Evolutionary conservation across 192 early-diverging fungal genomes (phyloP), one percentile per base, ranked within the genome.

Genomic region (Coemansia sp.): DNA sequence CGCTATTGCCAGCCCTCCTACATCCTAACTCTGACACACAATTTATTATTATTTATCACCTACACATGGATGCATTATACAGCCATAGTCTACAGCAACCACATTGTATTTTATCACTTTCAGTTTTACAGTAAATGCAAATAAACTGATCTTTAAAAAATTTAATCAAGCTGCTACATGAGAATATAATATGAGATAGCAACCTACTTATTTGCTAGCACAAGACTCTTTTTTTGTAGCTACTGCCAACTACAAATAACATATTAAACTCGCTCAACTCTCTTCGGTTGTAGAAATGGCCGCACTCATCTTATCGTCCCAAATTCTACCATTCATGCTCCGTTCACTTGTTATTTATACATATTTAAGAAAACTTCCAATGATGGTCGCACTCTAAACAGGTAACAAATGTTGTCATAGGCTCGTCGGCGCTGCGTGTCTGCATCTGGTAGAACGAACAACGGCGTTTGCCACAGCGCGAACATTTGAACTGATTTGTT

Each of bases 381-480:
- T 85, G 84, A 68, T 96, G 92, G 37, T 86, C 84, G 77, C 96
- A 98, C 22, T 82, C 84, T 41, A 87, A 78, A 70, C 96, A 98
- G 0, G 93, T 95, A 43, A 98, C 96, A 85, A 97, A 97, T 0
- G 94, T 96, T 5, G 94, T 96, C 97, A 99, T 99, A 19, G 97
- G 97, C 84, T 99, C 97, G 87, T 99, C 97, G 12, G 97, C 97
- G 61, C 89, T 91, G 45, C 97, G 87, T 15, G 96, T 99, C 85
- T 95, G 93, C 92, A 93, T 94, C 86, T 99, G 97, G 80, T 87
- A 96, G 76, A 97, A 99, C 16, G 90, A 90, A 62, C 88, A 88
- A 68, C 90, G 95, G 59, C 97, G 88, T 39, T 87, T 67, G 56
- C 90, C 89, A 85, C 97, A 99, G 65, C 94, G 95, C 21, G 93